Base-by-base conservation (phyloP, 805 yeast species). In the Schizosaccharomyces japonicus region DNA sequence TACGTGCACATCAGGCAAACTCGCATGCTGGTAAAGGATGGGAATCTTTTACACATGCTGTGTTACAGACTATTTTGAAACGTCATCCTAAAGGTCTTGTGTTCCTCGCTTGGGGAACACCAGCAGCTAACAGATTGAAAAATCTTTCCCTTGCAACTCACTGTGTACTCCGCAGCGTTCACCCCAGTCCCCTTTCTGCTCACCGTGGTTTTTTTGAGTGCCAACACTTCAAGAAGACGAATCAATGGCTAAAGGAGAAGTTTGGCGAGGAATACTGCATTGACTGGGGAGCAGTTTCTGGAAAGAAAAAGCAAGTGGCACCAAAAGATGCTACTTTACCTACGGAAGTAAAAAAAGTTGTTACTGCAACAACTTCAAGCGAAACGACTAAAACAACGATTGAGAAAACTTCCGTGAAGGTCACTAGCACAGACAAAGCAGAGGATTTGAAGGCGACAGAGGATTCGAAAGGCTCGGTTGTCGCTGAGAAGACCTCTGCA, bases 141-240 rank as follows among this genome's bases (percentile, higher is more conserved):
- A 63, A 62, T 47, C 56, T 69, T 19, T 21, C 29, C 11, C 29
- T 45, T 13, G 15, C 17, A 5, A 28, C n/a, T 13, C 68, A 66
- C 48, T 51, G 70, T 39, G 72, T 81, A 0, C 62, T 90, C 26
- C 71, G 70, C 51, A 68, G 83, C 0, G 95, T 84, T 0, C 99
- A 90, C 61, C 99, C 99, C 0, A 80, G 93, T 26, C 99, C 99
- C 1, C 63, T 90, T 46, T 80, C 94, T 52, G 98, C 98, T 0
- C 69, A 78, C 17, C 65, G 92, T 39, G 94, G 90, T 1, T 90
- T 80, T 60, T 85, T 87, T 55, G 76, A 76, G 2, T 75, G 79
- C 54, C 63, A 66, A 21, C 95, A 83, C 56, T 87, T 84, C 60
- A 67, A 60, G 47, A 69, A 71, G 56, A 75, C 87, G 39, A 87